phyloP scores from a whole-genome alignment of 768 basidiomycete genomes.

The Tylopilus vinaceipallidus region DNA sequence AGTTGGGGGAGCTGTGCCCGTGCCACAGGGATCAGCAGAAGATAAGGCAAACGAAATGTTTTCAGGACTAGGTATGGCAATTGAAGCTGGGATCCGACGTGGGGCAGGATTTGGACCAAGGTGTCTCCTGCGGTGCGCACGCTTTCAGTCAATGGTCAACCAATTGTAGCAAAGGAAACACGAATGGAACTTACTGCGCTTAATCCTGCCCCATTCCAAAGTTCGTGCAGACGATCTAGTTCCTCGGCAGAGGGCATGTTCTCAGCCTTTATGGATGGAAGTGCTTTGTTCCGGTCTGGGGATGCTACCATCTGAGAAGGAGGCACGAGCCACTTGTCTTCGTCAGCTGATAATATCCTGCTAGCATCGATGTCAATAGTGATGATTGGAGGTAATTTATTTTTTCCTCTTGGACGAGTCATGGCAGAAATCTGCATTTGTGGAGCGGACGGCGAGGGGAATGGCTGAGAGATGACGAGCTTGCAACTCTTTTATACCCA shows the following conservation, averaged over 20 bases:
- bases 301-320: neutral
- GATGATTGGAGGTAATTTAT: constrained; percentile 25
- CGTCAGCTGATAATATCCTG: neutral
- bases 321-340: neutral
- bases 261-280: constrained; percentile 20
- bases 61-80: constrained; percentile 12
- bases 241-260: constrained; percentile 19
- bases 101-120: neutral
- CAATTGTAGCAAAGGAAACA: neutral
- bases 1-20: neutral
- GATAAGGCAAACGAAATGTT: neutral
- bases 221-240: constrained; percentile 14
- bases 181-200: constrained; percentile 16
- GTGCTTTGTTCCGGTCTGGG: constrained; percentile 3
- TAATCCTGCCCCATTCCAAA: constrained; percentile 28
- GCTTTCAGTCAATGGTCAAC: constrained; percentile 16
- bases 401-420: neutral
- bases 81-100: constrained; percentile 8
- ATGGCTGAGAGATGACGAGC: neutral
- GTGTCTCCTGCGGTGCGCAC: constrained; percentile 21
- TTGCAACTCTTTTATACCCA: constrained; percentile 6
- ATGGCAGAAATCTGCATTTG: constrained; percentile 6
- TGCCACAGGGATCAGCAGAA: constrained; percentile 3
- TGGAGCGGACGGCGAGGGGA: neutral
- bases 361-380: constrained; percentile 7